Conservation (phyloP, 83 land plant genomes). For the Diphasiastrum complanatum region DNA sequence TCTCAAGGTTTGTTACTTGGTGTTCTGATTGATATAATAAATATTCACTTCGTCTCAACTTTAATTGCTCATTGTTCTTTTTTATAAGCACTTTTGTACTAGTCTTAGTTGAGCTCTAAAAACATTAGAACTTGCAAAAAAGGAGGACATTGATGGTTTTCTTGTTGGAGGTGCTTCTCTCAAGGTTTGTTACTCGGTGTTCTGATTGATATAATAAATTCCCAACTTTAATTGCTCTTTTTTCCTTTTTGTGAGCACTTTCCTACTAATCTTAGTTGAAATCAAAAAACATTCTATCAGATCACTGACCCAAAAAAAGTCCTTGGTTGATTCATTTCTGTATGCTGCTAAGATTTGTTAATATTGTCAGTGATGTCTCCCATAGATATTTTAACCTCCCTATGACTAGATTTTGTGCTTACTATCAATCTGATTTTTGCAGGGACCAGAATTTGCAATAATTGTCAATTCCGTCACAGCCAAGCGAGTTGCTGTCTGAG, state of each 20-base stretch:
- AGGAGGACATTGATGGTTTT: too few species aligned
- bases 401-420: neutral
- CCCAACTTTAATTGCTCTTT: neutral
- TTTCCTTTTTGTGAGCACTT: neutral
- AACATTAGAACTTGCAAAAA: neutral
- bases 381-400: neutral
- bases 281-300: neutral
- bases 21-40: conserved; percentile 2
- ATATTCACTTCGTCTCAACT: neutral
- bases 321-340: neutral
- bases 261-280: neutral
- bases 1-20: conserved; percentile 47
- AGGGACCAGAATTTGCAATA: conserved; percentile 83
- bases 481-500: conserved; percentile 76
- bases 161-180: too few species aligned
- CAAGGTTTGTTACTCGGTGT: too few species aligned
- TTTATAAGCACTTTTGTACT: neutral
- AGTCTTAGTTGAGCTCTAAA: neutral
- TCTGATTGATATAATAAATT: neutral
- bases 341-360: neutral
- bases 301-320: neutral
- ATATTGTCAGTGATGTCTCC: neutral
- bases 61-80: neutral
- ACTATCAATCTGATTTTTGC: conserved; percentile 7
- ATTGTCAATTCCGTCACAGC: conserved; percentile 77